A percentile compares a stretch with the other conserved stretches of the same genome.
These are phyloP conservation scores for Marasmius tenuissimus DNA, from an alignment of 1,284 basidiomycete genomes.

Conservation along the genomic window DNA sequence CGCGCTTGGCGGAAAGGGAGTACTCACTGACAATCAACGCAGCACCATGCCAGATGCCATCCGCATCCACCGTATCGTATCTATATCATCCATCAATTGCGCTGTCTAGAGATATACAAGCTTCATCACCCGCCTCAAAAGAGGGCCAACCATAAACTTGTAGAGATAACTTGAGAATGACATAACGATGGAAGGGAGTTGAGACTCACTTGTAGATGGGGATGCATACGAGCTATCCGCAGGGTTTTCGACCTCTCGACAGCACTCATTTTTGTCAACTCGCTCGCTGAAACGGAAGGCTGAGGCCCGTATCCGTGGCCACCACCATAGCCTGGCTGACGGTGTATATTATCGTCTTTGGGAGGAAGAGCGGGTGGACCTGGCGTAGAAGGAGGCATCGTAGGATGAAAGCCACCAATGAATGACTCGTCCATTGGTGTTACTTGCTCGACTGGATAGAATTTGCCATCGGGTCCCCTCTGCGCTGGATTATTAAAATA, in stretches of 20 bases:
- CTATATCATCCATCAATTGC: slow-evolving; percentile 20
- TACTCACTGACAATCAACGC: slow-evolving; percentile 82
- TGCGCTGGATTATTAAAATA: slow-evolving; percentile 36
- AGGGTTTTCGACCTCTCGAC: slow-evolving; percentile 63
- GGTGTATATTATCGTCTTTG: slow-evolving; percentile 23
- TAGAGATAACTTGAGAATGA: slow-evolving; percentile 22
- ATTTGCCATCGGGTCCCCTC: slow-evolving; percentile 51
- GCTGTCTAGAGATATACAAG: no score
- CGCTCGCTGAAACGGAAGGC: slow-evolving; percentile 31
- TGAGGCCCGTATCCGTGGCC: slow-evolving; percentile 15
- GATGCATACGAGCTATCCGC: slow-evolving; percentile 63
- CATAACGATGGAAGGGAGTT: not conserved
- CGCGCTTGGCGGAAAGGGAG: slow-evolving; percentile 2
- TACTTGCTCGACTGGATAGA: slow-evolving; percentile 53
- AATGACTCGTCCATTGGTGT: slow-evolving; percentile 58
- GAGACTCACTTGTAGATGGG: slow-evolving; percentile 54
- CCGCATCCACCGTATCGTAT: slow-evolving; percentile 85
- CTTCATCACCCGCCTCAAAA: slow-evolving; percentile 54
- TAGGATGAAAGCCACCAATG: slow-evolving; percentile 49
- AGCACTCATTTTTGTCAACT: slow-evolving; percentile 54
- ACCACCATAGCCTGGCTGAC: slow-evolving; percentile 14
- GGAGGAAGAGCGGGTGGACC: slow-evolving; percentile 27
- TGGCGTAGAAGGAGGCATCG: slow-evolving; percentile 21
- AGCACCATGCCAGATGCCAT: slow-evolving; percentile 83
- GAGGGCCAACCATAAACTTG: slow-evolving; percentile 83